Evolutionary conservation across 2,329 filamentous ascomycete species (phyloP).

Genomic region (Talaromyces marneffei): DNA sequence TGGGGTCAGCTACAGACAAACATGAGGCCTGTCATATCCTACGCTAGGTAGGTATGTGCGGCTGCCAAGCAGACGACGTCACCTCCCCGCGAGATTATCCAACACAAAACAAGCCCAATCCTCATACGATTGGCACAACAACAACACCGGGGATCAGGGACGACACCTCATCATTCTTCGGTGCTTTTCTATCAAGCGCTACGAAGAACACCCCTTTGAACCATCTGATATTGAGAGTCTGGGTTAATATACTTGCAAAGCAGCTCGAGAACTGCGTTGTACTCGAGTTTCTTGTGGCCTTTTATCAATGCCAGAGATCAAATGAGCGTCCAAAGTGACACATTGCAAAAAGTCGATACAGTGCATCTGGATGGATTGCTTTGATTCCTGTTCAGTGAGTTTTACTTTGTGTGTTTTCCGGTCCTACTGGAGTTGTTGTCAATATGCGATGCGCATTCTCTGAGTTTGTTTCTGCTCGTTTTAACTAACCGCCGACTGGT

Average conservation of each 20-base stretch:
- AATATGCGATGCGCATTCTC: background rate
- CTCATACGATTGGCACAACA: background rate
- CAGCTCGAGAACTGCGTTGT: background rate
- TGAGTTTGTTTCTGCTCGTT: background rate
- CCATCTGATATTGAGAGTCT: too few relatives aligned
- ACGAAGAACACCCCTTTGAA: background rate
- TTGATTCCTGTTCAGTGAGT: background rate
- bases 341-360: background rate
- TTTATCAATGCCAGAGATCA: background rate
- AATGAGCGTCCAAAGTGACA: background rate
- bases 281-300: background rate
- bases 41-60: background rate
- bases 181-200: background rate
- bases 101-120: slow-evolving; percentile 8
- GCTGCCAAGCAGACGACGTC: slow-evolving; percentile 17
- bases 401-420: background rate
- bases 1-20: background rate
- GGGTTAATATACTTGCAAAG: too few relatives aligned
- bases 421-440: background rate
- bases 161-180: background rate
- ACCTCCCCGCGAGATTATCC: slow-evolving; percentile 9
- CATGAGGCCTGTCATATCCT: background rate
- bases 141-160: background rate
- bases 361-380: background rate
- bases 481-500: background rate